phyloP scores from a whole-genome alignment of 176 grass and related monocot genomes.

The bread wheat (Triticum aestivum) region IWGSC_CS_RefSeq_v2.1 NC_057806.1:702513237-702513736 shows the following conservation, averaged over 20 bases:
- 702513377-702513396: not conserved
- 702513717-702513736: not conserved
- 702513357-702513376: not conserved
- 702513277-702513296: not conserved
- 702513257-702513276: not conserved
- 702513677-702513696: not conserved
- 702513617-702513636: not conserved
- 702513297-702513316: not conserved
- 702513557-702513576: not conserved
- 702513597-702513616: not conserved
- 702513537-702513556: not conserved
- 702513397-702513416: not conserved
- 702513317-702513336: not conserved
- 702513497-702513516: not conserved
- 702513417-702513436: not conserved
- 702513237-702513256: not conserved
- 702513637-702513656: not conserved
- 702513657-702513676: not conserved
- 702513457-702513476: not conserved
- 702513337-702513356: not conserved
- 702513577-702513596: not conserved
- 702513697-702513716: constrained; percentile 13
- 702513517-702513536: not conserved
- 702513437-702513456: not conserved
- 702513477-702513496: not conserved